phyloP scores from a whole-genome alignment of 1,284 basidiomycete genomes.

The Heterobasidion annosum region DNA sequence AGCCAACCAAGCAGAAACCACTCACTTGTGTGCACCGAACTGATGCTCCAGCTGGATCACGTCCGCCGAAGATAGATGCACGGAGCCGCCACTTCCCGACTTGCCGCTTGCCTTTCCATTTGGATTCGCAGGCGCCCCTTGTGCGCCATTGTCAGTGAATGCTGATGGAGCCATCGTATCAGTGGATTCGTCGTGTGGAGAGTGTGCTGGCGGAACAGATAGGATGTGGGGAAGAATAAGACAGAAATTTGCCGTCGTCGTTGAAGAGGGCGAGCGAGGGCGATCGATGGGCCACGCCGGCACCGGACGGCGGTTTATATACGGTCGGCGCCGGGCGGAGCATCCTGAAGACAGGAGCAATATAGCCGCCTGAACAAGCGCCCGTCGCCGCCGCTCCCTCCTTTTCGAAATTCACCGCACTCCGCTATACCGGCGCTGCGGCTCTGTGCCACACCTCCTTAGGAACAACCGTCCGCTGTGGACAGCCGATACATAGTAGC shows the following conservation, averaged over 20 bases:
- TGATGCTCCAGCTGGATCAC: slow-evolving; percentile 80
- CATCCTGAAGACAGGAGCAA: not conserved
- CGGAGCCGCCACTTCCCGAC: not conserved
- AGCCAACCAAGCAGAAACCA: slow-evolving; percentile 13
- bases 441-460: too few relatives aligned
- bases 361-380: not conserved
- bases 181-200: not conserved
- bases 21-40: slow-evolving; percentile 85
- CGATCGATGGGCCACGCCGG: not conserved
- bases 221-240: not conserved
- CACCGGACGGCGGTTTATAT: not conserved
- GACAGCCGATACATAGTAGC: too few relatives aligned
- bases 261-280: too few relatives aligned
- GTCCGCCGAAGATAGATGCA: slow-evolving; percentile 42
- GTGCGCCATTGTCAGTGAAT: not conserved
- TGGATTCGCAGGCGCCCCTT: not conserved
- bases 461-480: too few relatives aligned
- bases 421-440: too few relatives aligned
- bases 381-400: not conserved
- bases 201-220: not conserved
- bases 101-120: not conserved
- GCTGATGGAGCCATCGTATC: not conserved
- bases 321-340: too few relatives aligned
- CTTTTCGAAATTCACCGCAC: too few relatives aligned
- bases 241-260: too few relatives aligned